Percentiles rank a stretch among this genome's conserved stretches.
phyloP scores from a whole-genome alignment of 176 grass and related monocot species.

The maize (Zea mays) region DNA sequence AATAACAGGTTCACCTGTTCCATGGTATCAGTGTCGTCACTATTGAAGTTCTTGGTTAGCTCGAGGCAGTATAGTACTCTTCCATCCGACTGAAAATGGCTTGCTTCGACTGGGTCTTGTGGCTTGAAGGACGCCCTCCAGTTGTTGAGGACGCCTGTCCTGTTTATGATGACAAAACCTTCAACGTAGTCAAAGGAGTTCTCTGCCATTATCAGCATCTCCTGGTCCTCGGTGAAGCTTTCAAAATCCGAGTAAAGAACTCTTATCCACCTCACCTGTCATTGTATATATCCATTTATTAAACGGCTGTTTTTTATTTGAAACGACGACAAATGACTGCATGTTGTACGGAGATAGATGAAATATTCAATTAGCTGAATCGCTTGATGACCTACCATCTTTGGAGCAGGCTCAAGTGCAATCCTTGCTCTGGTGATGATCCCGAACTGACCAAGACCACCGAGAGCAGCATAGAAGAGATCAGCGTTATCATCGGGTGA shows the following conservation, averaged over 20 bases:
- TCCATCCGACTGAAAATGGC: conserved; percentile 76
- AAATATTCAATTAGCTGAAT: conserved; percentile 2
- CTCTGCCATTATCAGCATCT: conserved; percentile 68
- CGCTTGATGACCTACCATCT: conserved; percentile 62
- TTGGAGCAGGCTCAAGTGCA: conserved; percentile 78
- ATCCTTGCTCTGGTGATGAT: conserved; percentile 87
- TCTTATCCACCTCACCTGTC: conserved; percentile 84
- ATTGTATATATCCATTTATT: conserved; percentile 17
- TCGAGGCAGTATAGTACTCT: conserved; percentile 83
- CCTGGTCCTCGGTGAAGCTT: conserved; percentile 87
- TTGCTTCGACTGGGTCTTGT: conserved; percentile 61
- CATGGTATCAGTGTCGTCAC: conserved; percentile 47
- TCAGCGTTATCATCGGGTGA: conserved; percentile 71
- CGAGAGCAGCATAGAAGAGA: conserved; percentile 78
- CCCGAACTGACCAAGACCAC: conserved; percentile 89
- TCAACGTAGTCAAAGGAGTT: conserved; percentile 88
- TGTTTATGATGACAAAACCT: conserved; percentile 93
- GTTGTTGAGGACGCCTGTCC: conserved; percentile 87
- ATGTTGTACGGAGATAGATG: neutral
- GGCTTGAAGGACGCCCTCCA: conserved; percentile 91
- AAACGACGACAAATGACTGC: neutral
- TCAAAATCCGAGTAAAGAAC: conserved; percentile 86
- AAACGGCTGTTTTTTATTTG: neutral
- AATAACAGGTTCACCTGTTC: conserved; percentile 54
- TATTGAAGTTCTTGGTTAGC: conserved; percentile 85